These are phyloP conservation scores for Colletotrichum siamense DNA, from an alignment of 2,329 filamentous ascomycete species.

Conservation along the genomic window DNA sequence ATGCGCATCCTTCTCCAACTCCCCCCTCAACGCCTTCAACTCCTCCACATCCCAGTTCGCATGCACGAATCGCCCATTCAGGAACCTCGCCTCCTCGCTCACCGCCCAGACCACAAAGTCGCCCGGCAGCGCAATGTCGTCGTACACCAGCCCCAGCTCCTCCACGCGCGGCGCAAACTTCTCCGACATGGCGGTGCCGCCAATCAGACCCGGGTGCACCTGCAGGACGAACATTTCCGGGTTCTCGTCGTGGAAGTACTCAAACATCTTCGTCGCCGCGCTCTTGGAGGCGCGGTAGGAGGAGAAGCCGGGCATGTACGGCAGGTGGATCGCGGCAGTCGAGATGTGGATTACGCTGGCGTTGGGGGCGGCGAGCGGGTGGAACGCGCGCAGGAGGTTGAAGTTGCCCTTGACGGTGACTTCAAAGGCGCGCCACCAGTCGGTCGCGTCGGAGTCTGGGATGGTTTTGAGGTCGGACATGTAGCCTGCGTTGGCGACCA, in stretches of 20 bases:
- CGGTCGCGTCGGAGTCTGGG: constrained; percentile 19
- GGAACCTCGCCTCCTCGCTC: constrained; percentile 48
- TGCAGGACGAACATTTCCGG: constrained; percentile 41
- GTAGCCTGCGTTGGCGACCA: constrained; percentile 33
- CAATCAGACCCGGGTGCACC: constrained; percentile 40
- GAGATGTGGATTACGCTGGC: constrained; percentile 29
- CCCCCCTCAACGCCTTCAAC: constrained; percentile 35
- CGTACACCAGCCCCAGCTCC: neutral
- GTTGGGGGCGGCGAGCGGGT: constrained; percentile 35
- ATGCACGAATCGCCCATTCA: constrained; percentile 51
- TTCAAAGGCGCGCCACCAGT: constrained; percentile 38
- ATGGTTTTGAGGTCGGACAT: constrained; percentile 22
- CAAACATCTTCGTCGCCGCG: constrained; percentile 44
- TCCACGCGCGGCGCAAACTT: constrained; percentile 1
- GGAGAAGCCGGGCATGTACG: constrained; percentile 31
- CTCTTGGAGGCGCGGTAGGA: constrained; percentile 49
- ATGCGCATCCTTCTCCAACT: constrained; percentile 1
- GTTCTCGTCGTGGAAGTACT: constrained; percentile 45
- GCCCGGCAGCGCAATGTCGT: constrained; percentile 29
- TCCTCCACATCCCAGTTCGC: constrained; percentile 59
- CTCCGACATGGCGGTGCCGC: constrained; percentile 6
- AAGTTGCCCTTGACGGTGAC: constrained; percentile 57
- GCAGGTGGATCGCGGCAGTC: constrained; percentile 27
- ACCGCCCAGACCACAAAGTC: constrained; percentile 50
- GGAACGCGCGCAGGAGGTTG: constrained; percentile 49